Evolutionary conservation across 306 rosid species (phyloP), one percentile per base, ranked within the genome.

Genomic region (Dalbergia cultrata): DNA sequence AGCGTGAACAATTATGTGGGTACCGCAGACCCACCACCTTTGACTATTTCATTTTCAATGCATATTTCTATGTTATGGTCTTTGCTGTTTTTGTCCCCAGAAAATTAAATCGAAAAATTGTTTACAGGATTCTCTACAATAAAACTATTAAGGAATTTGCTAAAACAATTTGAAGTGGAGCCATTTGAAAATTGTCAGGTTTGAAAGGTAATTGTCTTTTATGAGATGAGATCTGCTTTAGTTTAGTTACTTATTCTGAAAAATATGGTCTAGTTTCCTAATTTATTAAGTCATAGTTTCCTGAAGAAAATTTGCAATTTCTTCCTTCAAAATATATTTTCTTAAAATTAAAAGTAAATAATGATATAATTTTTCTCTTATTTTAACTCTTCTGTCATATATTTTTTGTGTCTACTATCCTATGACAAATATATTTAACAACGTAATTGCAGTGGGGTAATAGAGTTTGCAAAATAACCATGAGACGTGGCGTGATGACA

Each of bases 1-100:
- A 62, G 79, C 4, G 19, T 67, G 45, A 82, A 67, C 78, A 26
- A 78, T 69, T 31, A 69, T 74, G 56, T 22, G 81, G 74, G 67
- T 73, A 1, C 14, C 26, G 34, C 21, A 77, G 83, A 54, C 84
- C 86, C 34, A 75, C 72, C 67, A 56, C 59, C 71, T 81, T 85
- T 85, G 85, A 86, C 89, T 71, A 34, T 43, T 5, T 13, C 54
- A 49, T 12, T 31, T 13, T 62, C 67, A 12, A 6, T 52, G 0
- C 53, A 26, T 22, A 53, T 45, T 60, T 63, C 10, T 18, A 0
- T 39, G 10, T 10, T 57, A 3, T 19, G 21, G 8, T 39, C 58
- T 39, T 54, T 72, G 4, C 26, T 58, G 2, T 45, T 45, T 45
- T 45, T 45, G 50, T 45, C 50, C 50, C 10, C 50, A 9, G 0